Base-by-base conservation (phyloP, 176 grass and related monocot species). In the Eleusine coracana region DNA sequence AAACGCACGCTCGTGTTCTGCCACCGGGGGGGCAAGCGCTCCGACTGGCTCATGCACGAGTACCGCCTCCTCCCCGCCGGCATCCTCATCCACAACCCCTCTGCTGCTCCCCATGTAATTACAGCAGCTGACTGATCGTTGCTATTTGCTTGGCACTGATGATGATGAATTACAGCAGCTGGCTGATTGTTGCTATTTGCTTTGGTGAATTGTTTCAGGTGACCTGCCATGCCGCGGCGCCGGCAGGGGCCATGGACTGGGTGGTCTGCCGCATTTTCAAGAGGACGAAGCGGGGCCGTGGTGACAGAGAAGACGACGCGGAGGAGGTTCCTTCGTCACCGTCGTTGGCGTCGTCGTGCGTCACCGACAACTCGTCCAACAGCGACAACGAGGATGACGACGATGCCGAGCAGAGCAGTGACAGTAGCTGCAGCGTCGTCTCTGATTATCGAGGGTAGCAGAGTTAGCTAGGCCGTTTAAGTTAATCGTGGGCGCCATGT, bases 21-120 rank as follows among this genome's bases (percentile, higher is more conserved):
- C 78, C 66, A 25, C 18, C 62, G 84, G 20, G 85, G 66, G 27
- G 82, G 82, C 46, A 76, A 71, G 17, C 85, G 75, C 46, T 90
- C 93, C 27, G 81, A 75, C 60, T 98, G 96, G 96, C 66, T 83
- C 76, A 98, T 98, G 96, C 91, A 98, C 31, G 96, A 98, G 82
- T 98, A 92, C 87, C 66, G 84, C 77, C 93, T 95, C 41, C 88
- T 90, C 13, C 79, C 88, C 21, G 83, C 67, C 10, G 90, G 60
- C 3, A 12, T 67, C 70, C 68, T 77, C 44, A 18, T 39, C 69
- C 71, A 2, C 41, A 79, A 34, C 68, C 10, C 55, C 3, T 2
- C 41, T 2, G n/a, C 41, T 10, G 10, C 14, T 5, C 45, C 56
- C 34, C 68, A 73, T 65, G 84, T 86, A 65, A 1, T 65, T 10